These are phyloP conservation scores for Boletus pseudo-olivaceus DNA, from an alignment of 768 basidiomycete genomes.

Conservation along the genomic window DNA sequence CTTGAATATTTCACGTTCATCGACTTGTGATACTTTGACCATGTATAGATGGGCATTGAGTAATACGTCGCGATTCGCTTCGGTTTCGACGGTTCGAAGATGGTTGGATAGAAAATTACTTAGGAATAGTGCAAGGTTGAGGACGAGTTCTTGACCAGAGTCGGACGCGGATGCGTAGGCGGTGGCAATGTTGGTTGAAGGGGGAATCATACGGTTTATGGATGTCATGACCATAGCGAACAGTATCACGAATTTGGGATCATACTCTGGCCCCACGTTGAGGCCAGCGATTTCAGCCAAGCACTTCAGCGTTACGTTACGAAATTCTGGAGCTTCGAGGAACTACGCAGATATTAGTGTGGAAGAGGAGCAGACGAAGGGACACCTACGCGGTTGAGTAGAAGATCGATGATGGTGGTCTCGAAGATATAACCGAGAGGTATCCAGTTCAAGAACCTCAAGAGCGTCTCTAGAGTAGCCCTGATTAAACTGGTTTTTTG, in stretches of 20 bases:
- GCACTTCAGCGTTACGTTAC: conserved; percentile 95
- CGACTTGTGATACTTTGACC: conserved; percentile 97
- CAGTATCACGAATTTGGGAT: conserved; percentile 94
- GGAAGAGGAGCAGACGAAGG: conserved; percentile 7
- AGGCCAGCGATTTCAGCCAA: conserved; percentile 94
- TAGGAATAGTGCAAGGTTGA: conserved; percentile 96
- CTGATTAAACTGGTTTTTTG: conserved; percentile 92
- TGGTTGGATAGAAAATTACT: conserved; percentile 94
- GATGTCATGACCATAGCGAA: conserved; percentile 99
- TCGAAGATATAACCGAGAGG: conserved; percentile 99
- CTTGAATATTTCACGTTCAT: conserved; percentile 99
- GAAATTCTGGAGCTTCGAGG: conserved; percentile 94
- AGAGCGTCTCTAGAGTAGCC: conserved; percentile 89
- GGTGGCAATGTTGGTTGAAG: conserved; percentile 88
- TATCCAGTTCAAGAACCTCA: conserved; percentile 98
- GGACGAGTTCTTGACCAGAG: conserved; percentile 92
- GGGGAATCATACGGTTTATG: conserved; percentile 94
- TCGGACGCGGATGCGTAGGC: conserved; percentile 90
- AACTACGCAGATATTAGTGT: conserved; percentile 52
- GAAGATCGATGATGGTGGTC: conserved; percentile 92
- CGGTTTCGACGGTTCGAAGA: conserved; percentile 90
- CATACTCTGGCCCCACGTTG: conserved; percentile 94
- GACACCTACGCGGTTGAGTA: conserved; percentile 79
- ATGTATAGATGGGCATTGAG: conserved; percentile 97
- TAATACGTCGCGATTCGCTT: conserved; percentile 84